These are phyloP conservation scores for Nakaseomyces sp. DNA, from an alignment of 1,139 yeast species.

Conservation along the genomic window DNA sequence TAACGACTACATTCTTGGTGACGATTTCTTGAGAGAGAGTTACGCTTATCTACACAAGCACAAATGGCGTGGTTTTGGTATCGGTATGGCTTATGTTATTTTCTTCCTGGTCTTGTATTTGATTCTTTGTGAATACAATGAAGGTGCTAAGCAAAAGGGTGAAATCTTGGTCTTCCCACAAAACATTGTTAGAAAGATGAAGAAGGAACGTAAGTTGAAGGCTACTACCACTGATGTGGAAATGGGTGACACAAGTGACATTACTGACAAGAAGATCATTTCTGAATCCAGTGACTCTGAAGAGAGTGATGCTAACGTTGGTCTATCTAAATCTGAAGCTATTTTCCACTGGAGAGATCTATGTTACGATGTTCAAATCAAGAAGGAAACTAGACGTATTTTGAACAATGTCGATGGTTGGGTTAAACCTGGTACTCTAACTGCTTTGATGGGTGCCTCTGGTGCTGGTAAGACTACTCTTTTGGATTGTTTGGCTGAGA, in stretches of 20 bases:
- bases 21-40: conserved; percentile 30
- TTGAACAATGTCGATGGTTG: conserved; percentile 44
- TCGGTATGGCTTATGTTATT: conserved; percentile 44
- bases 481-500: conserved; percentile 48
- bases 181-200: conserved; percentile 32
- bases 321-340: conserved; percentile 15
- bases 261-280: conserved; percentile 10
- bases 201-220: conserved; percentile 22
- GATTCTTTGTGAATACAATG: conserved; percentile 46
- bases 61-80: conserved; percentile 70
- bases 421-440: conserved; percentile 47
- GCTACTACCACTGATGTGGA: conserved; percentile 19
- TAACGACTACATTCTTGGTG: conserved; percentile 34
- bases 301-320: conserved; percentile 10
- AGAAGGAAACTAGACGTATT: conserved; percentile 32
- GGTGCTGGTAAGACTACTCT: conserved; percentile 68
- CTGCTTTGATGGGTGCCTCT: conserved; percentile 63
- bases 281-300: conserved; percentile 8
- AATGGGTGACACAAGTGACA: conserved; percentile 9
- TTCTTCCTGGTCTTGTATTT: conserved; percentile 51
- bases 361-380: conserved; percentile 35
- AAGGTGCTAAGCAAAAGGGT: conserved; percentile 65
- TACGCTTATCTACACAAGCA: conserved; percentile 42
- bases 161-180: conserved; percentile 55
- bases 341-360: conserved; percentile 40